These are phyloP conservation scores for Cyberlindnera xylosilytica DNA, from an alignment of 805 yeast species.

Conservation along the genomic window DNA sequence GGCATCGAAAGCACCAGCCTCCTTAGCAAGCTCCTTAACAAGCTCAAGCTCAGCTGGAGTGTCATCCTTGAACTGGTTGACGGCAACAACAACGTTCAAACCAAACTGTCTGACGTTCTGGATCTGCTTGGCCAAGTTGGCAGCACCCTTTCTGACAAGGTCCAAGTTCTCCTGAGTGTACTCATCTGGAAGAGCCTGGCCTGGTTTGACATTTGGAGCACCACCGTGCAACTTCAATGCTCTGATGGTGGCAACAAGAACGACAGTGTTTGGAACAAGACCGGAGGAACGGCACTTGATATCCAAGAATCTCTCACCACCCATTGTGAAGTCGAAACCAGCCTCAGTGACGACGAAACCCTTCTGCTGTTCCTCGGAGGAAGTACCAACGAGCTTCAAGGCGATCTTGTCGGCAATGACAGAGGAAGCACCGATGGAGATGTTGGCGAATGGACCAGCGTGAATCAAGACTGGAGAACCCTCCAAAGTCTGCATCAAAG, in stretches of 20 bases:
- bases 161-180: slow-evolving; percentile 71
- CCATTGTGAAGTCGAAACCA: slow-evolving; percentile 89
- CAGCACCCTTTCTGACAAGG: slow-evolving; percentile 64
- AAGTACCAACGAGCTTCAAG: slow-evolving; percentile 72
- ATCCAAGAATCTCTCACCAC: slow-evolving; percentile 83
- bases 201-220: slow-evolving; percentile 85
- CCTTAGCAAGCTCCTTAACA: slow-evolving; percentile 61
- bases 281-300: slow-evolving; percentile 85
- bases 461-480: slow-evolving; percentile 87
- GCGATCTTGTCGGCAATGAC: slow-evolving; percentile 80
- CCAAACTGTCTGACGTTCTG: slow-evolving; percentile 69
- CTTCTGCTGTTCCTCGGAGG: slow-evolving; percentile 47
- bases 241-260: slow-evolving; percentile 80
- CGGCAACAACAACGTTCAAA: slow-evolving; percentile 78
- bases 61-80: slow-evolving; percentile 75
- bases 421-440: slow-evolving; percentile 83
- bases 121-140: slow-evolving; percentile 76
- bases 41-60: slow-evolving; percentile 65
- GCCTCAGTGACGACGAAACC: slow-evolving; percentile 88
- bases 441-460: slow-evolving; percentile 88
- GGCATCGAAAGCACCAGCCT: slow-evolving; percentile 79
- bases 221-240: slow-evolving; percentile 88
- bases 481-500: slow-evolving; percentile 83
- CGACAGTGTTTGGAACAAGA: slow-evolving; percentile 70
- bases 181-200: slow-evolving; percentile 72